A percentile compares a stretch with the other conserved stretches of the same genome.
Conservation (phyloP, 2,329 filamentous ascomycete genomes). For the Pestalotiopsis sp. region DNA sequence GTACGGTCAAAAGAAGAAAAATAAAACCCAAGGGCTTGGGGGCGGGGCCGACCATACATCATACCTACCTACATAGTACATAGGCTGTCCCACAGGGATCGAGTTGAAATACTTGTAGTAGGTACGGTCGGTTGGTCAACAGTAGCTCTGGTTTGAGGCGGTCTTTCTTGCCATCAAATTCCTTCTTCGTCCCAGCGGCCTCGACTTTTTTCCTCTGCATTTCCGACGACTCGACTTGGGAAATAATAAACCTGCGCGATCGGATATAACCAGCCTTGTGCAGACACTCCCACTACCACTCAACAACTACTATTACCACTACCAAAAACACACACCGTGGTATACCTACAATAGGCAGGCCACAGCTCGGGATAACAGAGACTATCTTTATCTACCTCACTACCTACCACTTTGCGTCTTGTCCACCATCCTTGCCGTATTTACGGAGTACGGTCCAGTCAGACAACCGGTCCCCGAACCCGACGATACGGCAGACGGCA, state of each 20-base stretch:
- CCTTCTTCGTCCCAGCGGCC: not conserved
- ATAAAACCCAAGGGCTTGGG: not conserved
- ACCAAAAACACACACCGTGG: no score
- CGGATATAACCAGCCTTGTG: no score
- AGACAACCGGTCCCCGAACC: not conserved
- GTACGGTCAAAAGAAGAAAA: not conserved
- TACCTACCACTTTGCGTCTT: not conserved
- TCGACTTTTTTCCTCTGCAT: not conserved
- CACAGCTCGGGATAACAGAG: no score
- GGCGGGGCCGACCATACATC: not conserved
- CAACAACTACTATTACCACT: no score
- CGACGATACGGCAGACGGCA: not conserved
- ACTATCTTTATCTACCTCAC: not conserved
- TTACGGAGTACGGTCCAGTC: not conserved
- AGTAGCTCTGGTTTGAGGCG: not conserved
- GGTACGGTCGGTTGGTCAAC: not conserved
- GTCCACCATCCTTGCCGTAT: not conserved
- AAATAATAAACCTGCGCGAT: not conserved
- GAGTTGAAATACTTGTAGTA: not conserved
- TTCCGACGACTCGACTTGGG: not conserved
- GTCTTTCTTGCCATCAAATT: not conserved
- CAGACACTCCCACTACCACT: no score
- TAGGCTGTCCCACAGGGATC: not conserved
- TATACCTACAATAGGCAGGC: no score
- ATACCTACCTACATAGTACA: not conserved